These are phyloP conservation scores for Lecanicillium sp. DNA, from an alignment of 2,329 filamentous ascomycete species.

Conservation along the genomic window DNA sequence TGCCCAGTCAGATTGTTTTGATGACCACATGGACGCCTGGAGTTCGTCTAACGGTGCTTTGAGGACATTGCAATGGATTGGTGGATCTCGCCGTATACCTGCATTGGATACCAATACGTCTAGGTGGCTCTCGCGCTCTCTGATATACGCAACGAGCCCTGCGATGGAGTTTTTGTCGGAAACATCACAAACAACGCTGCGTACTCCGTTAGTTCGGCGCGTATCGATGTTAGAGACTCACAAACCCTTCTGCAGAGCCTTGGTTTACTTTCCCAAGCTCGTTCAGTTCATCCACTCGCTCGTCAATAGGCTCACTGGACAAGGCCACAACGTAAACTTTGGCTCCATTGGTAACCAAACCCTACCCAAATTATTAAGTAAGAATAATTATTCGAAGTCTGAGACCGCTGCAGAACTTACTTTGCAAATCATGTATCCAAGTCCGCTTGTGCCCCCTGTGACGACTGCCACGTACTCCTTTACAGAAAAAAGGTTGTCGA, in stretches of 20 bases:
- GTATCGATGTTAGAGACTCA: conserved; percentile 10
- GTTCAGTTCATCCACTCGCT: conserved; percentile 29
- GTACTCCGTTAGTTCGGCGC: not conserved
- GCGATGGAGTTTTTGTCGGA: conserved; percentile 31
- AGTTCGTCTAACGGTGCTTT: conserved; percentile 31
- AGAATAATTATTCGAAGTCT: not conserved
- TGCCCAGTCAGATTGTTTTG: conserved; percentile 31
- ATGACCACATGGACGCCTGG: conserved; percentile 39
- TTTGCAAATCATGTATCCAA: conserved; percentile 37
- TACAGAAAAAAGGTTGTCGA: conserved; percentile 16
- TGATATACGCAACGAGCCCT: conserved; percentile 21
- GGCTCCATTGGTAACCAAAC: conserved; percentile 35
- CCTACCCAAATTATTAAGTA: conserved; percentile 18
- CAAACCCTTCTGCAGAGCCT: conserved; percentile 29
- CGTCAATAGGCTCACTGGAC: conserved; percentile 29
- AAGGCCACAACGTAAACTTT: conserved; percentile 35
- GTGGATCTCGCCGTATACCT: conserved; percentile 37
- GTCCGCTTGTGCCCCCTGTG: conserved; percentile 31
- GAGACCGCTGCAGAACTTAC: conserved; percentile 15
- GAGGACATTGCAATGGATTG: conserved; percentile 32
- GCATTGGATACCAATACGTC: conserved; percentile 42
- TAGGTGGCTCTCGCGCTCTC: conserved; percentile 27
- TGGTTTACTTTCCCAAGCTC: conserved; percentile 24
- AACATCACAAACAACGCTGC: conserved; percentile 27
- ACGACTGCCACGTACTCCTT: conserved; percentile 24